Evolutionary conservation across 2,329 filamentous ascomycete species (phyloP).

Genomic region (Anthostomella pinea): DNA sequence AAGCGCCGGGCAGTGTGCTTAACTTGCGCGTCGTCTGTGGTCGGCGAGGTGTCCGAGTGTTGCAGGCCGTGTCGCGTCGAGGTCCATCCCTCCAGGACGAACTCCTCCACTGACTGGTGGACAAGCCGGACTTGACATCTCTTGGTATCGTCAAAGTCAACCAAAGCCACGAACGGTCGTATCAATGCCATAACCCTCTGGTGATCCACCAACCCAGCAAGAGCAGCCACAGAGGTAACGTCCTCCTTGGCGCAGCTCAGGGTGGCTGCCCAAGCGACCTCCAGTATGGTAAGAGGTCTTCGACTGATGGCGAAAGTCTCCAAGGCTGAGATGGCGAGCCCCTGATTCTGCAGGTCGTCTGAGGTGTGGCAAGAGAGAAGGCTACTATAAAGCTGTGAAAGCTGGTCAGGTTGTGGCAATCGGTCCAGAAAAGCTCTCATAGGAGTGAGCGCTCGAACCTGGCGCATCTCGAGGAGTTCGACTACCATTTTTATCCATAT

Average conservation of each 20-base stretch:
- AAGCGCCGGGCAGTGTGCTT: conserved; percentile 17
- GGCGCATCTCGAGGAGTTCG: background rate
- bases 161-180: too few species aligned
- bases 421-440: background rate
- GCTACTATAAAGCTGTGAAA: background rate
- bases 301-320: conserved; percentile 21
- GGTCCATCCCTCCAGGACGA: too few species aligned
- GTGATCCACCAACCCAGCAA: too few species aligned
- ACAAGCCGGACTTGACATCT: too few species aligned
- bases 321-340: conserved; percentile 1
- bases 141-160: too few species aligned
- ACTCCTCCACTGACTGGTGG: too few species aligned
- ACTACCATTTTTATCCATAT: background rate
- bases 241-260: conserved; percentile 13
- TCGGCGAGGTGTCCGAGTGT: conserved; percentile 27
- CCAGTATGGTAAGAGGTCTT: conserved; percentile 30
- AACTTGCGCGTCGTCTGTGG: conserved; percentile 22
- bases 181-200: too few species aligned
- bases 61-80: too few species aligned
- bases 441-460: background rate
- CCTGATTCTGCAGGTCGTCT: background rate
- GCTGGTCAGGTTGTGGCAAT: background rate
- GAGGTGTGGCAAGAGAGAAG: background rate
- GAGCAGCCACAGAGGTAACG: conserved; percentile 25
- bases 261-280: conserved; percentile 30